Evolutionary conservation across 495 filamentous ascomycete genomes (phyloP).

Genomic region (Hypoxylon subgilvum): DNA sequence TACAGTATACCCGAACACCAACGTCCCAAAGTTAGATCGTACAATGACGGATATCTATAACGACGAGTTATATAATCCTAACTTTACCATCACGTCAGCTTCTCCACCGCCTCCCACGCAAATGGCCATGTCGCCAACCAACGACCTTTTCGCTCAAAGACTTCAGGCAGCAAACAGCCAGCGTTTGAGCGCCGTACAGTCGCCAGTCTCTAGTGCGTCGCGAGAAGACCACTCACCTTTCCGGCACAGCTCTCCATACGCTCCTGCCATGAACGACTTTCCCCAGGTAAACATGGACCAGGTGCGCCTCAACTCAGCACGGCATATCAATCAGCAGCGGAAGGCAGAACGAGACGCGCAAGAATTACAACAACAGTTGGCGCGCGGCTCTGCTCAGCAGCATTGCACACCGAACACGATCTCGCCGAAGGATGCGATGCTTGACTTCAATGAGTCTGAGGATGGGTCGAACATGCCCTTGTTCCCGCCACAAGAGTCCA

Average conservation of each 20-base stretch:
- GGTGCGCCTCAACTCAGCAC: constrained; percentile 60
- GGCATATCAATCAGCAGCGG: constrained; percentile 64
- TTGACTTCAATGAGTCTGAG: constrained; percentile 79
- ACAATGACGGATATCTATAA: constrained; percentile 84
- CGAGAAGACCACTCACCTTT: constrained; percentile 81
- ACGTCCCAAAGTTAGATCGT: constrained; percentile 78
- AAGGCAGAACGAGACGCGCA: constrained; percentile 64
- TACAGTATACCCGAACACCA: constrained; percentile 58
- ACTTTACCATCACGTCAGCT: constrained; percentile 61
- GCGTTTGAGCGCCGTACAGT: constrained; percentile 65
- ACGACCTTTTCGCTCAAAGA: constrained; percentile 73
- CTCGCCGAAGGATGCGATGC: constrained; percentile 89
- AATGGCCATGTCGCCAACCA: constrained; percentile 60
- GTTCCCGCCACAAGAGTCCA: constrained; percentile 61
- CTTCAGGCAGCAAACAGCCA: constrained; percentile 79
- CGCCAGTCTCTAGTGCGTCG: constrained; percentile 54
- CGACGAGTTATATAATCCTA: constrained; percentile 84
- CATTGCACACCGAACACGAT: constrained; percentile 77
- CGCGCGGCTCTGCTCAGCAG: constrained; percentile 49
- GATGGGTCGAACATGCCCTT: constrained; percentile 72
- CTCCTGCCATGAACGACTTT: constrained; percentile 56
- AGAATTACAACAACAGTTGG: constrained; percentile 59
- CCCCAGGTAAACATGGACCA: constrained; percentile 43
- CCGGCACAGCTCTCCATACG: constrained; percentile 73
- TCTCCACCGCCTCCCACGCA: constrained; percentile 51